A percentile compares a stretch with the other conserved stretches of the same genome.
phyloP scores from a whole-genome alignment of 768 basidiomycete genomes.

The Termitomyces titanicus region DNA sequence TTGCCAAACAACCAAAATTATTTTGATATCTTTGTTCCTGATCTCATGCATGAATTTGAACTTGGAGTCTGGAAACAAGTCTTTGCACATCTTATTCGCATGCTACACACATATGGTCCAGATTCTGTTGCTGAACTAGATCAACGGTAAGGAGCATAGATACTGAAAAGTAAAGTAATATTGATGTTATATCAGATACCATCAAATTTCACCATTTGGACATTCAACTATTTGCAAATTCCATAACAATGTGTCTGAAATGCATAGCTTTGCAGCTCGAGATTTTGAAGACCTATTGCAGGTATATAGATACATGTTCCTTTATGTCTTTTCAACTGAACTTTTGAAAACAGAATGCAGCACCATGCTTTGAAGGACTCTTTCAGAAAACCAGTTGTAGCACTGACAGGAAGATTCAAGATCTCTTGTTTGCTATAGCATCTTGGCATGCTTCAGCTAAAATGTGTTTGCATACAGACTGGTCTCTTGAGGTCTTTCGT shows the following conservation, averaged over 20 bases:
- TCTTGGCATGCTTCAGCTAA: slow-evolving; percentile 28
- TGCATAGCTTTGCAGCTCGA: slow-evolving; percentile 29
- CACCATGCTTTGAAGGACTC: slow-evolving; percentile 31
- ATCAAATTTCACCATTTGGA: slow-evolving; percentile 28
- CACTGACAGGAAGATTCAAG: slow-evolving; percentile 18
- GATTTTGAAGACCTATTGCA: slow-evolving; percentile 38
- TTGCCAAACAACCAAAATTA: slow-evolving; percentile 3
- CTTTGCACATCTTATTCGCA: slow-evolving; percentile 27
- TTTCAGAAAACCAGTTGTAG: slow-evolving; percentile 15
- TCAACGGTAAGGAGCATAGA: neutral
- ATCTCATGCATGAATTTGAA: slow-evolving; percentile 34
- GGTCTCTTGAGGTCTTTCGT: slow-evolving; percentile 16
- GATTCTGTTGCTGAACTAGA: slow-evolving; percentile 2
- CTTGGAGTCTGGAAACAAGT: slow-evolving; percentile 30
- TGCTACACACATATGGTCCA: slow-evolving; percentile 17
- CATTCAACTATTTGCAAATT: slow-evolving; percentile 25
- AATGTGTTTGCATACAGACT: slow-evolving; percentile 24
- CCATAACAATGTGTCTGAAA: slow-evolving; percentile 25
- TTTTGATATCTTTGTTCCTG: slow-evolving; percentile 20
- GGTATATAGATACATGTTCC: slow-evolving; percentile 14
- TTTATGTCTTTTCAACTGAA: neutral
- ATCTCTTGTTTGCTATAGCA: slow-evolving; percentile 19
- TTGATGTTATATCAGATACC: slow-evolving; percentile 20
- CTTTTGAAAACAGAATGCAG: slow-evolving; percentile 20
- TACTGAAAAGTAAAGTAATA: neutral